phyloP scores from a whole-genome alignment of 2,329 filamentous ascomycete species.

The Alternaria incomplexa region DNA sequence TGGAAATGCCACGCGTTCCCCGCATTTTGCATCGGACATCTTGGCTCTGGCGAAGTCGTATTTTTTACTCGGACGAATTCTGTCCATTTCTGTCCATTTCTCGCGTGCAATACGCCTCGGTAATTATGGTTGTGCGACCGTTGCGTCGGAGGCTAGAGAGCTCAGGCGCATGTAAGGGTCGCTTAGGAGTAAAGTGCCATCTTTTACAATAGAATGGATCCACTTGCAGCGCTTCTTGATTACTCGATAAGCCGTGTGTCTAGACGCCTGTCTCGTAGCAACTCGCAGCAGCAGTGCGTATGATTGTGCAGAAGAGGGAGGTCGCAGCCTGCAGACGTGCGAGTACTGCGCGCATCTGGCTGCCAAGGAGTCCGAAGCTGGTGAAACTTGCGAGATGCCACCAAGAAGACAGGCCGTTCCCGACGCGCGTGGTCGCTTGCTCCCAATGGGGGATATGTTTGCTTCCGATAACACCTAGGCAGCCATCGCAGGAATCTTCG shows the following conservation, averaged over 20 bases:
- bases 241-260: background rate
- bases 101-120: background rate
- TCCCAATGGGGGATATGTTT: background rate
- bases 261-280: background rate
- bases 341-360: background rate
- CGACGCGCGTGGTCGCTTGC: background rate
- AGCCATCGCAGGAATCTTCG: background rate
- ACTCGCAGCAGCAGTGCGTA: background rate
- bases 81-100: background rate
- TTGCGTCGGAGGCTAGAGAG: background rate
- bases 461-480: background rate
- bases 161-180: background rate
- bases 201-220: background rate
- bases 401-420: background rate
- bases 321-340: background rate
- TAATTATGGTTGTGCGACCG: background rate
- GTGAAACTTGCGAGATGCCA: background rate
- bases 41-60: background rate
- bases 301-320: background rate
- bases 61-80: background rate
- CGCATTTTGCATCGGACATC: background rate
- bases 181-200: background rate
- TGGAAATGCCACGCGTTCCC: background rate
- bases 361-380: slow-evolving; percentile 5
- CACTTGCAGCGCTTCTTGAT: background rate